Evolutionary conservation across 1,139 yeast genomes (phyloP), one percentile per base, ranked within the genome.

Genomic region (Suhomyces chickasaworum): DNA sequence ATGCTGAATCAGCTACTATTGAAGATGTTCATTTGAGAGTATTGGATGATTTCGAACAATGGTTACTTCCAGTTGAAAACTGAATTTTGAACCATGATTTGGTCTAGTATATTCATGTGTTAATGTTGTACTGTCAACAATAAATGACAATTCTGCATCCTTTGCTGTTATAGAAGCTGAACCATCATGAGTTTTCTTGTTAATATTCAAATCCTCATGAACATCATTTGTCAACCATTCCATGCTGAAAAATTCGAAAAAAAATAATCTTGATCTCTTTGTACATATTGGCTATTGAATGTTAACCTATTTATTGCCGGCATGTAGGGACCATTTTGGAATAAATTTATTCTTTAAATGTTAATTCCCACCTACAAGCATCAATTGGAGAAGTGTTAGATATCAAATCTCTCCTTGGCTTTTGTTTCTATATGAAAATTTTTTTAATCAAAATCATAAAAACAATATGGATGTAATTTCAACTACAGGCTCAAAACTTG

Each of bases 11-110:
- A 42, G 66, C 67, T 25, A 53, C 60, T 34, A 59, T 66, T 46
- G 63, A 61, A 8, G 72, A 68, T 51, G 64, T 74, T 50, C 64
- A 65, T 48, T 65, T 74, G 56, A 70, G 78, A 59, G 78, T 73
- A 29, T 72, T 69, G 54, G 67, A 65, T 41, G 70, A 70, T 53
- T 69, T 59, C 51, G 66, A 71, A 56, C 77, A 73, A 57, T 75
- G 78, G 78, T 62, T 74, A 49, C 66, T 73, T 47, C 66, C 70
- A 12, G 59, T 46, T 23, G 53, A 50, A 35, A 45, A 46, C 35
- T 50, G 42, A 42, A 15, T 30, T 45, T 33, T 50, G 42, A 42
- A 15, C 23, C 20, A 16, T 27, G 10, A 15, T 27, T 37, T 20
- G 23, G 34, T n/a, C 32, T 16, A 32, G 39, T 36, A 37, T 42